Evolutionary conservation across 2,329 filamentous ascomycete species (phyloP).

Genomic region (Colletotrichum sp.): DNA sequence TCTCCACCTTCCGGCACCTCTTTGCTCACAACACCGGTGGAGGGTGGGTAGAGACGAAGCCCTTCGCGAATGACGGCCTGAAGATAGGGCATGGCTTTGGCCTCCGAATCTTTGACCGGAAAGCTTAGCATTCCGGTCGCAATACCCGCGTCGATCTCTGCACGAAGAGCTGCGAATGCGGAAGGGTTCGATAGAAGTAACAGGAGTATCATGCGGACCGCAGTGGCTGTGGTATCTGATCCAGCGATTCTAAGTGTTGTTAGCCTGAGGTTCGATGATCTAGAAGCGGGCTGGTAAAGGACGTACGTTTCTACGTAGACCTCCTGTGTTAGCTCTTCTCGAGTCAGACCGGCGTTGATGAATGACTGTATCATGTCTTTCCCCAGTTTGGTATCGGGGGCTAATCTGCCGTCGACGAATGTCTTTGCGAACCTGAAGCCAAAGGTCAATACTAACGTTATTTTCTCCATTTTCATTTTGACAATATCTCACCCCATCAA

Average conservation of each 20-base stretch:
- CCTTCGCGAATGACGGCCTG: slow-evolving; percentile 58
- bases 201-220: slow-evolving; percentile 50
- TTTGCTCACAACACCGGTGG: slow-evolving; percentile 53
- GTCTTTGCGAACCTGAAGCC: slow-evolving; percentile 28
- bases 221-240: slow-evolving; percentile 37
- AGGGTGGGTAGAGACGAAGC: slow-evolving; percentile 52
- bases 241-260: slow-evolving; percentile 30
- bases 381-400: slow-evolving; percentile 26
- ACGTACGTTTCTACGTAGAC: slow-evolving; percentile 23
- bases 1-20: slow-evolving; percentile 47
- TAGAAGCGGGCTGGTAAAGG: too few species aligned
- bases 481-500: slow-evolving; percentile 22
- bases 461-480: neutral
- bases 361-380: slow-evolving; percentile 36
- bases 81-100: slow-evolving; percentile 44
- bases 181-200: slow-evolving; percentile 53
- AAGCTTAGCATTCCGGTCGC: slow-evolving; percentile 10
- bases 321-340: slow-evolving; percentile 30
- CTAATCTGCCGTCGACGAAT: slow-evolving; percentile 30
- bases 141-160: slow-evolving; percentile 47
- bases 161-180: slow-evolving; percentile 47
- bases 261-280: too few species aligned
- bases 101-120: slow-evolving; percentile 37
- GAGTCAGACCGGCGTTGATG: slow-evolving; percentile 28
- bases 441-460: rapidly evolving